Evolutionary conservation across 192 early-diverging fungal genomes (phyloP).

Genomic region (Entomortierella chlamydospora): DNA sequence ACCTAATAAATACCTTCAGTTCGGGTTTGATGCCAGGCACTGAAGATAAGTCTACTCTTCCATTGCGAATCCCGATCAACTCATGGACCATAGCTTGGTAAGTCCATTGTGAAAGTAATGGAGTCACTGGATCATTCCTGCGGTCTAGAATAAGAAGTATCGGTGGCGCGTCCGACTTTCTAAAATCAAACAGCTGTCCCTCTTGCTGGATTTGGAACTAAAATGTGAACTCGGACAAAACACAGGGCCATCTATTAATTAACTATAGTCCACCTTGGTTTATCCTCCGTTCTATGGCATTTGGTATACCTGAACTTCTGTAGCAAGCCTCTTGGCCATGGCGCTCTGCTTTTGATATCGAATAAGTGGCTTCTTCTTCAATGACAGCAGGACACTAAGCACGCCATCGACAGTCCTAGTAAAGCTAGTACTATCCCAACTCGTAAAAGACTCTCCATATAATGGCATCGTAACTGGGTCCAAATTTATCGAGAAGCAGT

Average conservation of each 20-base stretch:
- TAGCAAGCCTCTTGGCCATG: conserved; percentile 86
- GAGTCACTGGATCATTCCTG: conserved; percentile 95
- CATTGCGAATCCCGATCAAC: conserved; percentile 92
- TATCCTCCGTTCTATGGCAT: too few species aligned
- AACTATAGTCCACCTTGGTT: too few species aligned
- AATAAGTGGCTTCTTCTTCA: conserved; percentile 94
- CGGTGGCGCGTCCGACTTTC: conserved; percentile 84
- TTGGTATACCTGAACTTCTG: conserved; percentile 76
- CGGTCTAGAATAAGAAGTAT: conserved; percentile 93
- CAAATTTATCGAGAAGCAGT: conserved; percentile 85
- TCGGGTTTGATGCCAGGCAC: conserved; percentile 86
- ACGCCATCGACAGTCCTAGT: conserved; percentile 84
- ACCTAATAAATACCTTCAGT: conserved; percentile 72
- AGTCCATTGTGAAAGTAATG: conserved; percentile 96
- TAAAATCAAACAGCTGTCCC: conserved; percentile 81
- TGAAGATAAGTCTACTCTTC: conserved; percentile 90
- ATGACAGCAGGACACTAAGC: conserved; percentile 76
- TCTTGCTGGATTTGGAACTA: conserved; percentile 85
- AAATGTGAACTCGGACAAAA: too few species aligned
- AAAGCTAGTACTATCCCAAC: conserved; percentile 87
- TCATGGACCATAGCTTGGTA: conserved; percentile 99
- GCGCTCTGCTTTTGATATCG: conserved; percentile 87
- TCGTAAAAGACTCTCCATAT: conserved; percentile 75
- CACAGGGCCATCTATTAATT: too few species aligned
- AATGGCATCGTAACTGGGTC: conserved; percentile 69